Evolutionary conservation across 2,329 filamentous ascomycete species (phyloP).

Genomic region (Chaetomiaceae sp.): DNA sequence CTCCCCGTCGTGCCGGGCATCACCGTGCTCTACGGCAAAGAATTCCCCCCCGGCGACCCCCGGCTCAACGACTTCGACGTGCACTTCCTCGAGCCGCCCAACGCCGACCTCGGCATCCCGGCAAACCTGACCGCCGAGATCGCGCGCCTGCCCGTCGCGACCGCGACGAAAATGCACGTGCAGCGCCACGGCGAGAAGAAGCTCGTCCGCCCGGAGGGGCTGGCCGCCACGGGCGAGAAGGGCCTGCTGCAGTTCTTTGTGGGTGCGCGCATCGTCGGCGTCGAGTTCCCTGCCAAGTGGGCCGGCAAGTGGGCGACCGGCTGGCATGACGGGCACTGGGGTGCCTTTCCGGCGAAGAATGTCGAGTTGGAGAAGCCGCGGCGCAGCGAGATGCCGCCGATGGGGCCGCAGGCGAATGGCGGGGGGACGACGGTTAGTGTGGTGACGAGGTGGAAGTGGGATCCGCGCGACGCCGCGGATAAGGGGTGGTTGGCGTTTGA

Average conservation of each 20-base stretch:
- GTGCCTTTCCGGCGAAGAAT: slow-evolving; percentile 42
- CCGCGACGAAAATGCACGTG: slow-evolving; percentile 36
- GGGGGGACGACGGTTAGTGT: neutral
- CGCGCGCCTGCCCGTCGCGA: slow-evolving; percentile 37
- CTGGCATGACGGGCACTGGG: slow-evolving; percentile 42
- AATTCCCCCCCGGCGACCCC: slow-evolving; percentile 33
- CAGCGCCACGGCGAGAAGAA: slow-evolving; percentile 1
- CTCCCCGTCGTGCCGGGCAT: slow-evolving; percentile 44
- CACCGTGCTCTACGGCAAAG: slow-evolving; percentile 40
- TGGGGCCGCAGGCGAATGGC: neutral
- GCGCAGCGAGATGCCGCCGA: slow-evolving; percentile 1
- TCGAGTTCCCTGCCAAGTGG: slow-evolving; percentile 47
- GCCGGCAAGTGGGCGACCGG: slow-evolving; percentile 50
- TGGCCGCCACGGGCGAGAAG: slow-evolving; percentile 37
- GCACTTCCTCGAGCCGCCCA: slow-evolving; percentile 38
- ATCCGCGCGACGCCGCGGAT: neutral
- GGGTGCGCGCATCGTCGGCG: slow-evolving; percentile 43
- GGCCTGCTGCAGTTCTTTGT: slow-evolving; percentile 33
- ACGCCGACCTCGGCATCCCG: slow-evolving; percentile 33
- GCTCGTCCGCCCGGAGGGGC: slow-evolving; percentile 30
- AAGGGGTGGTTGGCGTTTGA: neutral
- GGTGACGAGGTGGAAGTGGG: slow-evolving; percentile 1
- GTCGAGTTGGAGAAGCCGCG: slow-evolving; percentile 41
- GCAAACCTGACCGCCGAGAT: slow-evolving; percentile 34
- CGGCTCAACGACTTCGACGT: slow-evolving; percentile 46